These are phyloP conservation scores for Pythium folliculosum DNA, from an alignment of 352 stramenopile species.

Conservation along the genomic window DNA sequence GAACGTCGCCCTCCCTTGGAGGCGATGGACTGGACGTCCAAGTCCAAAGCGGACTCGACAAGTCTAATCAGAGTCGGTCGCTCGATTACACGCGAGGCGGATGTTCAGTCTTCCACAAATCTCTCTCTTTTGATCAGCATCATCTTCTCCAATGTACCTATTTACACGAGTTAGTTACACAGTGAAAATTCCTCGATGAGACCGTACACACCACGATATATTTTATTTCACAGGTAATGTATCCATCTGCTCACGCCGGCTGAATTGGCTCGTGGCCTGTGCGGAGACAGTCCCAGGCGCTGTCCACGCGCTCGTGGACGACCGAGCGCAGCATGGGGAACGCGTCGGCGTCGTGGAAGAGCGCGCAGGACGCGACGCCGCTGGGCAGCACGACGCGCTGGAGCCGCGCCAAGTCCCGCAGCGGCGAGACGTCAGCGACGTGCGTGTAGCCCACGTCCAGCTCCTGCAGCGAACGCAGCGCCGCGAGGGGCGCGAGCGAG, in stretches of 20 bases:
- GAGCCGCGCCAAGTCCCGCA: not conserved
- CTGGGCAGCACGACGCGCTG: slow-evolving; percentile 6
- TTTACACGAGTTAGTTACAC: too few relatives aligned
- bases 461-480: slow-evolving; percentile 5
- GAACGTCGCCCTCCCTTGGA: too few relatives aligned
- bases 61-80: not conserved
- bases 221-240: not conserved
- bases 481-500: not conserved
- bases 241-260: slow-evolving; percentile 12
- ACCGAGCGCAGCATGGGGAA: slow-evolving; percentile 16
- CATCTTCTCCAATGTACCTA: too few relatives aligned
- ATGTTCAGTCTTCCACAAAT: slow-evolving; percentile 3
- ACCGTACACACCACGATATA: not conserved
- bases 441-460: slow-evolving; percentile 10
- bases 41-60: not conserved
- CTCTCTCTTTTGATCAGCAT: too few relatives aligned
- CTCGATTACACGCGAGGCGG: not conserved
- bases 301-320: slow-evolving; percentile 7
- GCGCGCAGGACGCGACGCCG: not conserved
- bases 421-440: not conserved
- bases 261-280: slow-evolving; percentile 5
- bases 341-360: slow-evolving; percentile 16
- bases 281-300: not conserved
- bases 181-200: too few relatives aligned
- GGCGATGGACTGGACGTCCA: too few relatives aligned